Percentiles rank a stretch among this genome's conserved stretches.
These are phyloP conservation scores for Cladosporium sp. DNA, from an alignment of 2,329 filamentous ascomycete genomes.

Conservation along the genomic window DNA sequence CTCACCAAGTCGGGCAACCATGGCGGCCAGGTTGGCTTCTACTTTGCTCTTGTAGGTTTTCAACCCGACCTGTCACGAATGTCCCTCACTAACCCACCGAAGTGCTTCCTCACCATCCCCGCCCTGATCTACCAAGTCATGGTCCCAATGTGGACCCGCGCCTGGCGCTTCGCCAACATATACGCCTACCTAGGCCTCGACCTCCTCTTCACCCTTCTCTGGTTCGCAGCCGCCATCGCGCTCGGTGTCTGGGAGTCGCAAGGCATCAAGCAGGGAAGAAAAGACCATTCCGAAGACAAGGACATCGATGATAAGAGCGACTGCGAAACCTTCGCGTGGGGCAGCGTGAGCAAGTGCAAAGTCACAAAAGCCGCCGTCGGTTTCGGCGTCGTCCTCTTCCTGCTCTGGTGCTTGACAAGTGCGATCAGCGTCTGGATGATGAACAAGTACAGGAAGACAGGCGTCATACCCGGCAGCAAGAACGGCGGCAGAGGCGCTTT, in stretches of 20 bases:
- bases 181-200: conserved; percentile 61
- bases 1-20: conserved; percentile 56
- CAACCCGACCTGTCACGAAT: background rate
- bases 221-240: conserved; percentile 60
- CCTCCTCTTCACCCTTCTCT: conserved; percentile 55
- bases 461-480: conserved; percentile 49
- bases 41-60: conserved; percentile 56
- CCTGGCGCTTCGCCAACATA: conserved; percentile 58
- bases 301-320: conserved; percentile 40
- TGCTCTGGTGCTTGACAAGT: conserved; percentile 56
- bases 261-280: conserved; percentile 54
- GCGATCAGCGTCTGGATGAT: conserved; percentile 57
- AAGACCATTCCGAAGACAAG: conserved; percentile 31
- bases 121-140: conserved; percentile 60
- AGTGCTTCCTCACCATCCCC: conserved; percentile 62
- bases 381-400: conserved; percentile 57
- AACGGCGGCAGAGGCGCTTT: conserved; percentile 28
- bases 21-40: conserved; percentile 57
- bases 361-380: conserved; percentile 57
- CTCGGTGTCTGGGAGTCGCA: conserved; percentile 57
- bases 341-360: conserved; percentile 56
- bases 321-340: conserved; percentile 58
- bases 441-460: conserved; percentile 57
- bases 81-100: conserved; percentile 14
- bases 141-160: conserved; percentile 61